Base-by-base conservation (phyloP, 331 rosid genomes). In the Pyrus hybrid region DNA sequence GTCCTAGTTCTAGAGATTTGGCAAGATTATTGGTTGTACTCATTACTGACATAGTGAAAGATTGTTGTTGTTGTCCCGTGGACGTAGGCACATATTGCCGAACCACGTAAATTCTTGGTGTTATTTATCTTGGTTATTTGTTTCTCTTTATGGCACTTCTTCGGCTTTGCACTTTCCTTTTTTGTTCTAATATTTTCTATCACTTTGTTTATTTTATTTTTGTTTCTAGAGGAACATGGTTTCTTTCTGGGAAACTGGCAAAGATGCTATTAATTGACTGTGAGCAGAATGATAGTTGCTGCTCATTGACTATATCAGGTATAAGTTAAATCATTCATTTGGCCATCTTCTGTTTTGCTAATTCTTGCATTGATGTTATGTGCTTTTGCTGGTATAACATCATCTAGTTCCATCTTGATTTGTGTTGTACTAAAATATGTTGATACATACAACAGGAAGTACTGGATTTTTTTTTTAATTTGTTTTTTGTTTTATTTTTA, bases 241-340 rank as follows among this genome's bases (percentile, higher is more conserved):
- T 92, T 81, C 95, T 91, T 71, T 94, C 96, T 72, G 90, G 92
- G 75, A 90, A 87, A 76, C 83, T 92, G 79, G 90, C 95, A 61
- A 94, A 87, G 86, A 85, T 94, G 97, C 85, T 94, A 66, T 74
- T 85, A 61, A 84, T 90, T 76, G 97, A 94, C 85, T 87, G 87
- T 80, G 97, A 94, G 82, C 93, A 91, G 26, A 94, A 90, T 60
- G 86, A 82, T 83, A 76, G 80, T 20, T 88, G 86, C 84, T 85
- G 68, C 74, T 86, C 90, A 77, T 83, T 94, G 89, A 82, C 92
- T 66, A 80, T 84, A 81, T 88, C 97, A 85, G 91, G 99, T 86
- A 78, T 33, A 74, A 51, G 68, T 74, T 51, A 41, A 16, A 21
- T 77, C 67, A 65, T 57, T 69, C 49, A 58, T 64, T 67, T 63